These are phyloP conservation scores for Polychaeton citri DNA, from an alignment of 2,329 filamentous ascomycete species.

Conservation along the genomic window DNA sequence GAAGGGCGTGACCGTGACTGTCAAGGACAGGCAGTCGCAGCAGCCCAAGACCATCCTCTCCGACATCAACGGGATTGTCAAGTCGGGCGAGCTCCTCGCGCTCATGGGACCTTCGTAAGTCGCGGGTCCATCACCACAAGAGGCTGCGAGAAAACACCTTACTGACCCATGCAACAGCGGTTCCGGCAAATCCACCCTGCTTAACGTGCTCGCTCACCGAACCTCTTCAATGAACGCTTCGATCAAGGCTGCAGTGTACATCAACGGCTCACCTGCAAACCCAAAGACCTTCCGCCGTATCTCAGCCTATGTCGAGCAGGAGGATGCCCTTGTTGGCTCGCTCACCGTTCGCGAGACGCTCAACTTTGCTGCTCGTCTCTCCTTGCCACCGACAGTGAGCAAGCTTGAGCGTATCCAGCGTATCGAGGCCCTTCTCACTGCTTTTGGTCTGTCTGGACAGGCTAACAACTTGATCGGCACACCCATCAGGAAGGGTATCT, in stretches of 20 bases:
- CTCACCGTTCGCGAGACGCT: conserved; percentile 71
- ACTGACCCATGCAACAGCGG: conserved; percentile 21
- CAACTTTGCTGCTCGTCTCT: conserved; percentile 59
- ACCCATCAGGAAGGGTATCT: conserved; percentile 69
- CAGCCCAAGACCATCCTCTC: conserved; percentile 49
- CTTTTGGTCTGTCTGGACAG: conserved; percentile 61
- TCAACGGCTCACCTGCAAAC: conserved; percentile 49
- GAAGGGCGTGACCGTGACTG: conserved; percentile 53
- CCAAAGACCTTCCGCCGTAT: conserved; percentile 47
- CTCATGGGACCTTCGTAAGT: conserved; percentile 61
- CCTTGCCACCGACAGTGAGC: conserved; percentile 37
- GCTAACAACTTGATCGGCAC: conserved; percentile 64
- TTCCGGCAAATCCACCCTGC: conserved; percentile 69
- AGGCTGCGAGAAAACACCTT: background rate
- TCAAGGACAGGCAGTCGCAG: conserved; percentile 58
- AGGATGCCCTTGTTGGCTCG: conserved; percentile 70
- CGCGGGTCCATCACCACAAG: background rate
- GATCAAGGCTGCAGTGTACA: conserved; percentile 40
- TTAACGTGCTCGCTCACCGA: conserved; percentile 64
- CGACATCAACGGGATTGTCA: conserved; percentile 48
- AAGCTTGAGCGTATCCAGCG: conserved; percentile 47
- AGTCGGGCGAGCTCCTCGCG: conserved; percentile 61
- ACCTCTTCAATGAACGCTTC: conserved; percentile 39
- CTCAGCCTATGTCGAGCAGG: conserved; percentile 73
- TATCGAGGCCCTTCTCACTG: conserved; percentile 52